Evolutionary conservation across 1,139 yeast species (phyloP).

Genomic region (Ogataea hybrid): DNA sequence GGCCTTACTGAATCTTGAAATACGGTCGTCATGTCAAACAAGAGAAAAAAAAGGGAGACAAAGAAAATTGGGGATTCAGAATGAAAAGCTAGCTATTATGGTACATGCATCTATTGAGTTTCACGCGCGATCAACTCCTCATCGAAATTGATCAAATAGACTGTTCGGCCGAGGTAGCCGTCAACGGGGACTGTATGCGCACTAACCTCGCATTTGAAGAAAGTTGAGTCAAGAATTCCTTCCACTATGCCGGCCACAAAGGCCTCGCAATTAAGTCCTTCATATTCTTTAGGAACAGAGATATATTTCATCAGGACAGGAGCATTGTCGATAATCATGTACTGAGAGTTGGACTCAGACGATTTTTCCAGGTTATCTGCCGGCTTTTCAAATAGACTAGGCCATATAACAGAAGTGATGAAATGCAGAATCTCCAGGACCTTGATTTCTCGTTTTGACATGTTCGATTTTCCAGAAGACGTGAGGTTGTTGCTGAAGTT

Average conservation of each 20-base stretch:
- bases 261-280: conserved; percentile 78
- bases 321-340: conserved; percentile 77
- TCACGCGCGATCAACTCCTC: conserved; percentile 59
- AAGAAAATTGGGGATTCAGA: conserved; percentile 3
- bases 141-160: conserved; percentile 77
- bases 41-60: conserved; percentile 1
- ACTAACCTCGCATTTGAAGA: conserved; percentile 78
- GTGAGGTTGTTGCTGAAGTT: conserved; percentile 46
- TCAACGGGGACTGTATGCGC: conserved; percentile 83
- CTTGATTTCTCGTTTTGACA: conserved; percentile 66
- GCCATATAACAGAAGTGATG: conserved; percentile 83
- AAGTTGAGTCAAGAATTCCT: conserved; percentile 80
- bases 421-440: conserved; percentile 81
- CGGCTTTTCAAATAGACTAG: conserved; percentile 69
- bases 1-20: conserved; percentile 1
- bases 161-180: conserved; percentile 67
- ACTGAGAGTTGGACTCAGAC: conserved; percentile 78
- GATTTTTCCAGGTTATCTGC: conserved; percentile 91
- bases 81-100: not conserved
- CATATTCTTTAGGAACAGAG: conserved; percentile 77
- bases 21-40: conserved; percentile 1
- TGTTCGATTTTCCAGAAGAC: conserved; percentile 57
- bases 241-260: conserved; percentile 90
- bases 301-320: conserved; percentile 79
- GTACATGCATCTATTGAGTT: conserved; percentile 3